phyloP scores from a whole-genome alignment of 1,284 basidiomycete genomes.

The Cutaneotrichosporon cavernicola region DNA sequence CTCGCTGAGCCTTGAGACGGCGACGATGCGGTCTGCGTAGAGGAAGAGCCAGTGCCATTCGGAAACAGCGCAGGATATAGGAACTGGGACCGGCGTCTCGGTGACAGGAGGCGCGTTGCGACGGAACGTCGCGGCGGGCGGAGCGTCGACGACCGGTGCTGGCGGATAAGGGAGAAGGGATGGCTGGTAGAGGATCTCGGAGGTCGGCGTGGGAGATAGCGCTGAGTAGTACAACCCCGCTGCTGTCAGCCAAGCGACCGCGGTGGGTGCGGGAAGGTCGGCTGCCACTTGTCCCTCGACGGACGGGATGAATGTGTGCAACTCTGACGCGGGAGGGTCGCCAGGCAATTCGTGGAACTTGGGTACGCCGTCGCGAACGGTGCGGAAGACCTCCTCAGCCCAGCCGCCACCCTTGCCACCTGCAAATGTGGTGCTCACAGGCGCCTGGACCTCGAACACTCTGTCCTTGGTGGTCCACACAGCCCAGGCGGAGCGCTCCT shows the following conservation, averaged over 20 bases:
- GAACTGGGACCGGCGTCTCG: constrained; percentile 57
- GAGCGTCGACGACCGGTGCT: constrained; percentile 59
- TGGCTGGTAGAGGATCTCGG: constrained; percentile 40
- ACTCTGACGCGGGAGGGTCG: constrained; percentile 67
- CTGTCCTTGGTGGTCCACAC: constrained; percentile 81
- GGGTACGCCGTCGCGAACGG: constrained; percentile 70
- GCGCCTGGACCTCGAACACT: constrained; percentile 86
- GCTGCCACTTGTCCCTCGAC: constrained; percentile 63
- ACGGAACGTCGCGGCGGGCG: constrained; percentile 49
- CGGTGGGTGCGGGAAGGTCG: constrained; percentile 59
- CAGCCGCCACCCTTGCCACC: constrained; percentile 64
- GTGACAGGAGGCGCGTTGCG: constrained; percentile 21
- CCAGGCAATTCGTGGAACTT: constrained; percentile 86
- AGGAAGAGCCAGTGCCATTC: constrained; percentile 91
- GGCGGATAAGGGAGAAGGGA: constrained; percentile 60
- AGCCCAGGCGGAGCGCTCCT: constrained; percentile 55
- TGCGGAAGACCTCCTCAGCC: constrained; percentile 69
- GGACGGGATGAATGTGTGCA: constrained; percentile 68
- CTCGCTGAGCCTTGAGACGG: constrained; percentile 77
- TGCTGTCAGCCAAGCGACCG: constrained; percentile 87
- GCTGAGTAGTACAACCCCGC: constrained; percentile 79
- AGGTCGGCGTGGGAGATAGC: constrained; percentile 34
- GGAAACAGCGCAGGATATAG: constrained; percentile 73
- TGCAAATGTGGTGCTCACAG: constrained; percentile 44
- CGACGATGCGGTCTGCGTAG: constrained; percentile 75